Percentiles rank a stretch among this genome's conserved stretches.
Evolutionary conservation across 768 basidiomycete genomes (phyloP).

Genomic region (Russula sp.): DNA sequence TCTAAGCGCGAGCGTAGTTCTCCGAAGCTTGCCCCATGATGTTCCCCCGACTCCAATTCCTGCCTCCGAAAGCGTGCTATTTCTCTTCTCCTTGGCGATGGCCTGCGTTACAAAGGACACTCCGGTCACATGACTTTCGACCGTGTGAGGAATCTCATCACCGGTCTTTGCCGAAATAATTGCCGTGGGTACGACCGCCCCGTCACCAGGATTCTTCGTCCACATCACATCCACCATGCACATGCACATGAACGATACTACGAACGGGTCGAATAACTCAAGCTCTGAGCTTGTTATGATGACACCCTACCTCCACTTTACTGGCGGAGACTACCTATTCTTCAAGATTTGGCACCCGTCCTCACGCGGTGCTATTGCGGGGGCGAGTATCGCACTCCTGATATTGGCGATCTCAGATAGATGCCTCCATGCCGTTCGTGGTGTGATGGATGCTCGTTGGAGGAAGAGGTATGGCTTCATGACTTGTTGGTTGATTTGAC

Average conservation of each 20-base stretch:
- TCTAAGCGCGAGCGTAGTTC: slow-evolving; percentile 33
- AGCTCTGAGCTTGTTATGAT: slow-evolving; percentile 37
- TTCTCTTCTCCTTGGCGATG: background rate
- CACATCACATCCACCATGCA: background rate
- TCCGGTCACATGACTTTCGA: too few species aligned
- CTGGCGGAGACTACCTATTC: slow-evolving; percentile 53
- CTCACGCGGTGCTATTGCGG: slow-evolving; percentile 63
- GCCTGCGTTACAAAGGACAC: too few species aligned
- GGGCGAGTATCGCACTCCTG: slow-evolving; percentile 67
- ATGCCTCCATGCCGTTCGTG: slow-evolving; percentile 53
- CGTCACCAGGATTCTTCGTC: background rate
- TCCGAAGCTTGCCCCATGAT: slow-evolving; percentile 27
- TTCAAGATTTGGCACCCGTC: slow-evolving; percentile 66
- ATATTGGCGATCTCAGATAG: slow-evolving; percentile 66
- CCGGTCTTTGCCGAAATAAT: too few species aligned
- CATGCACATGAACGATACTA: background rate
- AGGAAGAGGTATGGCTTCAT: slow-evolving; percentile 39
- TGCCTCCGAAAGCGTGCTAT: too few species aligned
- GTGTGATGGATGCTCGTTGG: slow-evolving; percentile 54
- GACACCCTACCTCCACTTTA: slow-evolving; percentile 68
- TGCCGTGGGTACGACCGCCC: background rate
- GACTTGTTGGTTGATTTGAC: background rate
- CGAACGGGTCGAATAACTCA: slow-evolving; percentile 17
- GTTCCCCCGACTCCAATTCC: background rate
- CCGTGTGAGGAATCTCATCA: background rate